These are phyloP conservation scores for Lachnellula subtilissima DNA, from an alignment of 2,329 filamentous ascomycete species.

Conservation along the genomic window DNA sequence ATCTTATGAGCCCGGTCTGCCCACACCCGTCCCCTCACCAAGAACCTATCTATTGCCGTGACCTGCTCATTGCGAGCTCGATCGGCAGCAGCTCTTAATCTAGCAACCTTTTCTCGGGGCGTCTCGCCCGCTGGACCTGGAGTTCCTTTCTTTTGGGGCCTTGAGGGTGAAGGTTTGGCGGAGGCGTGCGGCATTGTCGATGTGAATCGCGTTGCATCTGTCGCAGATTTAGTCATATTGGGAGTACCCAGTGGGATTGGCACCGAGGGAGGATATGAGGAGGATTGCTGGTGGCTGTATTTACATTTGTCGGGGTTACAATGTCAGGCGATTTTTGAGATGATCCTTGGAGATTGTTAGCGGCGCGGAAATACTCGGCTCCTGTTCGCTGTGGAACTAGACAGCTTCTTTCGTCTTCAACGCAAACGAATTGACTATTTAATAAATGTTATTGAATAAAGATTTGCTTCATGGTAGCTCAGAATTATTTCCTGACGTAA, in stretches of 20 bases:
- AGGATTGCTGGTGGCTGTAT: constrained; percentile 1
- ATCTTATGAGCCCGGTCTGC: constrained; percentile 34
- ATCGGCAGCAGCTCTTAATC: constrained; percentile 33
- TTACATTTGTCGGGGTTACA: constrained; percentile 17
- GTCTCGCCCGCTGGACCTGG: constrained; percentile 30
- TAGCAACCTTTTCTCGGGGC: constrained; percentile 32
- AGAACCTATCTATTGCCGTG: constrained; percentile 28
- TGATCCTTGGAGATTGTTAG: constrained; percentile 7
- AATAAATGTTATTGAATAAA: too few species aligned
- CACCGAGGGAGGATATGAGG: not conserved
- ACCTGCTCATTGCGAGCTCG: constrained; percentile 29
- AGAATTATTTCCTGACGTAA: too few species aligned
- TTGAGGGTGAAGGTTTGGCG: constrained; percentile 48
- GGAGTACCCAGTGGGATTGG: not conserved
- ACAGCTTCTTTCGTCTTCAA: not conserved
- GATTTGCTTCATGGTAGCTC: too few species aligned
- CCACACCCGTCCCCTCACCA: constrained; percentile 32
- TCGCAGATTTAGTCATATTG: constrained; percentile 59
- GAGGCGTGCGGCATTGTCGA: constrained; percentile 65
- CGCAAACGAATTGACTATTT: not conserved
- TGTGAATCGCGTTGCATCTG: constrained; percentile 76
- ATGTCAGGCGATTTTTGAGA: constrained; percentile 9
- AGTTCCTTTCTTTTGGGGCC: constrained; percentile 8
- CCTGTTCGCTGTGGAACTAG: not conserved
- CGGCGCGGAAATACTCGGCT: constrained; percentile 1